Evolutionary conservation across 352 stramenopile genomes (phyloP).

Genomic region (Phytophthora tubulina): DNA sequence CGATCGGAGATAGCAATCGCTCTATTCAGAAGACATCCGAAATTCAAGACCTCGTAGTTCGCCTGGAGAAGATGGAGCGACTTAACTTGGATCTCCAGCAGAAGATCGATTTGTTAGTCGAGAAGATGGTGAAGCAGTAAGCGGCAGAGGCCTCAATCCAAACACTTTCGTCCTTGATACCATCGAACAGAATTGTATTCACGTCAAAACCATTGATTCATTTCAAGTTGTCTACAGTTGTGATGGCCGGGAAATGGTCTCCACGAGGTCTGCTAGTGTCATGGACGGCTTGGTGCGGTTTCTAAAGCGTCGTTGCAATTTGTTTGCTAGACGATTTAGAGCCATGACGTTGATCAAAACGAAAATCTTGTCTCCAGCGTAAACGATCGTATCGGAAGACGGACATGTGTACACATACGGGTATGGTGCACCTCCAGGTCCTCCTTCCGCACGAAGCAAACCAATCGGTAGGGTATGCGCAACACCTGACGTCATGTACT

Average conservation of each 20-base stretch:
- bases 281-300: slow-evolving; percentile 39
- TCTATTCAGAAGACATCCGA: no score
- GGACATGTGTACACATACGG: slow-evolving; percentile 89
- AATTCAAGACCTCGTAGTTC: no score
- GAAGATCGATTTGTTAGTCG: neutral
- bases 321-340: slow-evolving; percentile 79
- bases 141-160: no score
- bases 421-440: slow-evolving; percentile 59
- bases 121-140: no score
- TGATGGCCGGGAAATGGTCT: slow-evolving; percentile 25
- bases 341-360: slow-evolving; percentile 81
- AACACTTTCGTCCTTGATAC: no score
- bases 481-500: slow-evolving; percentile 77
- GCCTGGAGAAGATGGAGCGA: slow-evolving; percentile 8
- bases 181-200: no score
- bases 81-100: slow-evolving; percentile 5
- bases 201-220: no score
- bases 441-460: slow-evolving; percentile 67
- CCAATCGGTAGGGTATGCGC: slow-evolving; percentile 83
- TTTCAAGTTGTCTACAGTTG: slow-evolving; percentile 23
- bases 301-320: slow-evolving; percentile 80
- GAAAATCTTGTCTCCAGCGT: slow-evolving; percentile 83
- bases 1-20: neutral
- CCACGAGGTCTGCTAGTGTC: slow-evolving; percentile 38
- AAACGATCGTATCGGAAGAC: slow-evolving; percentile 62